Percentiles rank a stretch among this genome's conserved stretches.
Evolutionary conservation across 2,329 filamentous ascomycete species (phyloP).

Genomic region (Nigrospora oryzae): DNA sequence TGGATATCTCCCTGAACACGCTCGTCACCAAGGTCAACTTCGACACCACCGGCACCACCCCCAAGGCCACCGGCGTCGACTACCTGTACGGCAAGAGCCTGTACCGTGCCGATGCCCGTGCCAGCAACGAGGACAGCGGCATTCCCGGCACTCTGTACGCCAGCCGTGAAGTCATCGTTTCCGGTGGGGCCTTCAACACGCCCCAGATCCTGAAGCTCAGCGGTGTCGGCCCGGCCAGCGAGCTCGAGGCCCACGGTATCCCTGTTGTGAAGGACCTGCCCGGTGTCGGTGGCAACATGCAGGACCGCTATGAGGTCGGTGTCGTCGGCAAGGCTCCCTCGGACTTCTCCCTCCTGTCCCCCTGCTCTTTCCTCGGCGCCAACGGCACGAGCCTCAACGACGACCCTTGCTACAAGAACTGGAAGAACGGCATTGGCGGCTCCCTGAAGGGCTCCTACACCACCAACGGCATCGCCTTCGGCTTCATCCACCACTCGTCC

Average conservation of each 20-base stretch:
- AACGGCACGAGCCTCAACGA: constrained; percentile 11
- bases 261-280: constrained; percentile 39
- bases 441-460: constrained; percentile 15
- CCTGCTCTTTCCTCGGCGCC: constrained; percentile 16
- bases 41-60: constrained; percentile 16
- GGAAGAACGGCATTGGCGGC: constrained; percentile 4
- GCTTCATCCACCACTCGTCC: constrained; percentile 13
- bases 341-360: constrained; percentile 19
- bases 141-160: constrained; percentile 23
- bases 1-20: constrained; percentile 23
- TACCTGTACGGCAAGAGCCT: constrained; percentile 29
- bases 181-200: constrained; percentile 41
- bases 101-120: constrained; percentile 31
- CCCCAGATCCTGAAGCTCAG: constrained; percentile 41
- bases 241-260: constrained; percentile 25
- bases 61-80: constrained; percentile 30
- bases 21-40: constrained; percentile 32
- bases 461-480: constrained; percentile 17
- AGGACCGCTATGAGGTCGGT: constrained; percentile 42
- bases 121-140: constrained; percentile 10
- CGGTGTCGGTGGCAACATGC: constrained; percentile 47
- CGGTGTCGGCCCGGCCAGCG: constrained; percentile 27
- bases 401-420: constrained; percentile 15
- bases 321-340: constrained; percentile 29
- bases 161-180: constrained; percentile 37